Conservation (phyloP, 2,329 filamentous ascomycete species). For the Botryotinia globosa region DNA sequence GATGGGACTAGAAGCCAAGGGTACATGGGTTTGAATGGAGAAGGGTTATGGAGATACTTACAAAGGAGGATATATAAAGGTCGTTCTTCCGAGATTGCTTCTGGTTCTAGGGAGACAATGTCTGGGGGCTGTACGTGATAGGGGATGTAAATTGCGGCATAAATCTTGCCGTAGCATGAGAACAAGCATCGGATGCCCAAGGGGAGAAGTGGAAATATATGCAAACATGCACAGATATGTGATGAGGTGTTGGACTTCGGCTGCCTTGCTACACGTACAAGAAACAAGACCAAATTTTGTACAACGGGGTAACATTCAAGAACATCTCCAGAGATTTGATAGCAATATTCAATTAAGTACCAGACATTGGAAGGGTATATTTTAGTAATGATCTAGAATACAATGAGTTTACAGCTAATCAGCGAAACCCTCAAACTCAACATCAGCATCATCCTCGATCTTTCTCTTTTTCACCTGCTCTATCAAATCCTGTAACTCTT, state of each 20-base stretch:
- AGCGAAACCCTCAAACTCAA: conserved; percentile 39
- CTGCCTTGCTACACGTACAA: neutral
- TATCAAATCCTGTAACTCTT: conserved; percentile 63
- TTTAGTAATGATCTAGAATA: conserved; percentile 36
- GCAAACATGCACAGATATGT: neutral
- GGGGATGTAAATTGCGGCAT: neutral
- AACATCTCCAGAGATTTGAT: neutral
- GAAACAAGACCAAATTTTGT: neutral
- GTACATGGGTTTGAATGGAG: conserved; percentile 45
- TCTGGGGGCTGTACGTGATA: neutral
- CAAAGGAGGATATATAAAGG: neutral
- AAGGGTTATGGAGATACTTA: neutral
- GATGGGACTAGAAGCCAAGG: conserved; percentile 45
- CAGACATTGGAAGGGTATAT: neutral
- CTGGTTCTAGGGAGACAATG: neutral
- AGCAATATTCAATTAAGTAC: neutral
- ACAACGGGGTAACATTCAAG: neutral
- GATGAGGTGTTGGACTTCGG: neutral
- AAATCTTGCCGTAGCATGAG: neutral
- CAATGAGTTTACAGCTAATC: conserved; percentile 24
- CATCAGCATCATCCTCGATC: conserved; percentile 40
- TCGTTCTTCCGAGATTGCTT: neutral
- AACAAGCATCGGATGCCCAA: neutral
- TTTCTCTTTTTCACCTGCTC: conserved; percentile 56
- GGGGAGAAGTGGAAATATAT: neutral